phyloP scores from a whole-genome alignment of 2,329 filamentous ascomycete genomes.

The Decorospora gaudefroyi region DNA sequence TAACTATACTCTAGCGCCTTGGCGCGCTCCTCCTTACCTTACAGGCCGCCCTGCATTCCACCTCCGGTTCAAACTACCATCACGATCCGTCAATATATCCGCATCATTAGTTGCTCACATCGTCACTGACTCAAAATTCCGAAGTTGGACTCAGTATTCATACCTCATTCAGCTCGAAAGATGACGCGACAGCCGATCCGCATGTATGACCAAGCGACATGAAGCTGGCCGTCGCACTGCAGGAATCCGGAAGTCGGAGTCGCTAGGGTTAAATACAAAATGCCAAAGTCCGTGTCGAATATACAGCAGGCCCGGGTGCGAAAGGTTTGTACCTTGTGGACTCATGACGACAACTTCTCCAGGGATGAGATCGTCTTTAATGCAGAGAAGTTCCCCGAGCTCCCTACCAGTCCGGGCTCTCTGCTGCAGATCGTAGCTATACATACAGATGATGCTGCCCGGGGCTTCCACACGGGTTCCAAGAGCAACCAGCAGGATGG shows the following conservation, averaged over 20 bases:
- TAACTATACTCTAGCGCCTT: conserved; percentile 7
- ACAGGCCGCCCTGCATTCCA: neutral
- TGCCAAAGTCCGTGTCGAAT: conserved; percentile 40
- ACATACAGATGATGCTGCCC: conserved; percentile 55
- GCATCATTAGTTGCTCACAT: neutral
- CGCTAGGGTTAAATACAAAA: conserved; percentile 14
- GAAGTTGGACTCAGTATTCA: neutral
- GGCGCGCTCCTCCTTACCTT: conserved; percentile 8
- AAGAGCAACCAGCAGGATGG: conserved; percentile 36
- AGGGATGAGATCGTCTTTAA: conserved; percentile 81
- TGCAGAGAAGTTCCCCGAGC: conserved; percentile 67
- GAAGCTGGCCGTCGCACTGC: conserved; percentile 2
- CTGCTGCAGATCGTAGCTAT: conserved; percentile 73
- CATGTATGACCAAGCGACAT: conserved; percentile 7
- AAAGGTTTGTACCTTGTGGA: conserved; percentile 58
- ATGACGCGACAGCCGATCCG: conserved; percentile 5
- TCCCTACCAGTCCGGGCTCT: conserved; percentile 66
- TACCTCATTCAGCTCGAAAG: neutral
- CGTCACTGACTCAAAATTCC: neutral
- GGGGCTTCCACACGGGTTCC: conserved; percentile 51
- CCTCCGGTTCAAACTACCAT: conserved; percentile 5
- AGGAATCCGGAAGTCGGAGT: conserved; percentile 4
- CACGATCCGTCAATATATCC: neutral
- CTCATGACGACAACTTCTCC: conserved; percentile 73
- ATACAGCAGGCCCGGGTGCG: conserved; percentile 40